phyloP scores from a whole-genome alignment of 164 flowering plant genomes.

The Stephania japonica region DNA sequence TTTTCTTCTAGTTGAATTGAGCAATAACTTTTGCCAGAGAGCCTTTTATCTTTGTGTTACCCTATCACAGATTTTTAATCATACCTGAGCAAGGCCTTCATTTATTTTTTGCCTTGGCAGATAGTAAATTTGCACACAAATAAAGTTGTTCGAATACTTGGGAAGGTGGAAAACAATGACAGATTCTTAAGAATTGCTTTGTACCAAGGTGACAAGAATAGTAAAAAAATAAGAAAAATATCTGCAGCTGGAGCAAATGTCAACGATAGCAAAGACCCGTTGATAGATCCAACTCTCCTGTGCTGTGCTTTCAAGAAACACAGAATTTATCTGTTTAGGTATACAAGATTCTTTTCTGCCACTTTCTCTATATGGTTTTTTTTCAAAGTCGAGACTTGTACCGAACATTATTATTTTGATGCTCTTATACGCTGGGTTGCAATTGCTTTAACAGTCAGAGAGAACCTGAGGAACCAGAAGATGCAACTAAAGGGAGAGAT shows the following conservation, averaged over 20 bases:
- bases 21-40: background rate
- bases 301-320: constrained; percentile 99
- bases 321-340: constrained; percentile 91
- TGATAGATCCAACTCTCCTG: constrained; percentile 85
- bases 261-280: constrained; percentile 92
- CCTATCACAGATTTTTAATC: background rate
- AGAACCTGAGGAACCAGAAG: constrained; percentile 99
- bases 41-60: background rate
- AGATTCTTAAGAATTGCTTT: constrained; percentile 87
- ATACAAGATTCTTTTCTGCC: background rate
- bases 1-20: background rate
- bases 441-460: constrained; percentile 50
- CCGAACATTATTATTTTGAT: background rate
- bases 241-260: constrained; percentile 85
- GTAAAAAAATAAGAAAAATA: constrained; percentile 83
- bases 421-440: background rate
- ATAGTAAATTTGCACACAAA: constrained; percentile 87
- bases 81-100: constrained; percentile 2
- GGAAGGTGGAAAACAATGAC: constrained; percentile 97
- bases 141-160: constrained; percentile 87
- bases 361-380: background rate
- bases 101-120: constrained; percentile 26
- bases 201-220: constrained; percentile 88
- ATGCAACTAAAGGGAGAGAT: constrained; percentile 97
- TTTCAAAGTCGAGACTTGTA: background rate